Conservation (phyloP, 805 yeast species). For the Barnettozyma botsteinii region DNA sequence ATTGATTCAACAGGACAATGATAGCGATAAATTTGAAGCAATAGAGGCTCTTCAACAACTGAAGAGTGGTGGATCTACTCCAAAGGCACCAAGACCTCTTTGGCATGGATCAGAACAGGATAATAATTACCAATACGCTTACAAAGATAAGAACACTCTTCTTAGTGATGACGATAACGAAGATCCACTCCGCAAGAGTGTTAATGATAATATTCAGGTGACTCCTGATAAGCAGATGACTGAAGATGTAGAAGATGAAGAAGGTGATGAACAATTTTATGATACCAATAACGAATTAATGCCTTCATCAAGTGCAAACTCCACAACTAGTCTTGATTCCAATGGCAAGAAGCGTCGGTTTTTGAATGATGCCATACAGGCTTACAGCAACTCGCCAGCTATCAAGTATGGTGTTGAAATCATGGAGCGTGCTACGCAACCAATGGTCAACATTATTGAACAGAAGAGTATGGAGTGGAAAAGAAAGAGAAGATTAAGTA, state of each 20-base stretch:
- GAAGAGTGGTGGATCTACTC: slow-evolving; percentile 6
- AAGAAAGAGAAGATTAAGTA: slow-evolving; percentile 33
- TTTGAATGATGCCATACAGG: slow-evolving; percentile 21
- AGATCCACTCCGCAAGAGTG: too few species aligned
- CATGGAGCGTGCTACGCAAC: slow-evolving; percentile 50
- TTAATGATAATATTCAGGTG: slow-evolving; percentile 2
- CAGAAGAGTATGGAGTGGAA: slow-evolving; percentile 27
- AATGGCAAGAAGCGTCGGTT: slow-evolving; percentile 5
- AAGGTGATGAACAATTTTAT: slow-evolving; percentile 40
- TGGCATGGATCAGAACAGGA: background rate
- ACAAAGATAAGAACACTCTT: background rate
- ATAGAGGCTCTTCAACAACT: slow-evolving; percentile 10
- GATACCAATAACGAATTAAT: slow-evolving; percentile 21
- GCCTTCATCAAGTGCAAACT: background rate
- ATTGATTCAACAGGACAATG: background rate
- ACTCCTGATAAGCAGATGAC: too few species aligned
- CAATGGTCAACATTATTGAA: slow-evolving; percentile 46
- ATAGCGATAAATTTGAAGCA: slow-evolving; percentile 6
- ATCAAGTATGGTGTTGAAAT: slow-evolving; percentile 58
- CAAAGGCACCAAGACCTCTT: background rate
- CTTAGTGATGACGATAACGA: background rate
- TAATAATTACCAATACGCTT: background rate
- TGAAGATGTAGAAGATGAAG: slow-evolving; percentile 13
- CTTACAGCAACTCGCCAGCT: slow-evolving; percentile 37
- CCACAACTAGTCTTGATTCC: background rate